A percentile compares a stretch with the other conserved stretches of the same genome.
phyloP scores from a whole-genome alignment of 2,329 filamentous ascomycete species.

The Sphaerulina populicola region DNA sequence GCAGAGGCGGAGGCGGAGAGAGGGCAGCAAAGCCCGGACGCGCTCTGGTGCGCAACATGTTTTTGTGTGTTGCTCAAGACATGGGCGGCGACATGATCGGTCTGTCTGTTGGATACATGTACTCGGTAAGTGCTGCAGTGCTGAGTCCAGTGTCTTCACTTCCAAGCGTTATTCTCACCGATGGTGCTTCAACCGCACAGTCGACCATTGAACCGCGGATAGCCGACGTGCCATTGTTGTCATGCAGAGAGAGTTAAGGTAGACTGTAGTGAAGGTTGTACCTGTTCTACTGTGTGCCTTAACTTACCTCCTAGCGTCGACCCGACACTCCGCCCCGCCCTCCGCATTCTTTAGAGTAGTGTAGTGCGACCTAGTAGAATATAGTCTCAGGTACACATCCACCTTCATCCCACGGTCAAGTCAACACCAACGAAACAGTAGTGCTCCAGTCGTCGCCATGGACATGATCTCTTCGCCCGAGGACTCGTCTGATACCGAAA shows the following conservation, averaged over 20 bases:
- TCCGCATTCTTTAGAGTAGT: too few species aligned
- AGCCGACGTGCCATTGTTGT: not conserved
- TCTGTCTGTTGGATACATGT: not conserved
- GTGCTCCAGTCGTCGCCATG: constrained; percentile 39
- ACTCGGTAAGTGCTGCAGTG: not conserved
- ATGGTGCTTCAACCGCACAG: not conserved
- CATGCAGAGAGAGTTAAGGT: not conserved
- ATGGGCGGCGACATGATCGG: not conserved
- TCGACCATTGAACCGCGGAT: not conserved
- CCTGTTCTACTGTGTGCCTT: constrained; percentile 26
- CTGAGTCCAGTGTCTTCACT: not conserved
- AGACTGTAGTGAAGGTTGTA: not conserved
- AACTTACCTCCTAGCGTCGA: too few species aligned
- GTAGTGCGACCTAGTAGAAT: too few species aligned
- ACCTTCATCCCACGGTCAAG: too few species aligned
- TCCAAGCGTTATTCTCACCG: not conserved
- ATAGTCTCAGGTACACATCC: too few species aligned
- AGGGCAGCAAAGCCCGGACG: constrained; percentile 9
- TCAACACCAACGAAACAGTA: too few species aligned
- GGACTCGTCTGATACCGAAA: constrained; percentile 25
- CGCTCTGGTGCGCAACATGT: not conserved
- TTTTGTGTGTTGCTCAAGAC: not conserved
- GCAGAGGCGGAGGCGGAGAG: constrained; percentile 15
- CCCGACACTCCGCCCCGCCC: too few species aligned
- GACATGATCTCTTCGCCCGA: constrained; percentile 43